These are phyloP conservation scores for Gossypium davidsonii DNA, from an alignment of 441 rosid genomes.

Conservation along the genomic window DNA sequence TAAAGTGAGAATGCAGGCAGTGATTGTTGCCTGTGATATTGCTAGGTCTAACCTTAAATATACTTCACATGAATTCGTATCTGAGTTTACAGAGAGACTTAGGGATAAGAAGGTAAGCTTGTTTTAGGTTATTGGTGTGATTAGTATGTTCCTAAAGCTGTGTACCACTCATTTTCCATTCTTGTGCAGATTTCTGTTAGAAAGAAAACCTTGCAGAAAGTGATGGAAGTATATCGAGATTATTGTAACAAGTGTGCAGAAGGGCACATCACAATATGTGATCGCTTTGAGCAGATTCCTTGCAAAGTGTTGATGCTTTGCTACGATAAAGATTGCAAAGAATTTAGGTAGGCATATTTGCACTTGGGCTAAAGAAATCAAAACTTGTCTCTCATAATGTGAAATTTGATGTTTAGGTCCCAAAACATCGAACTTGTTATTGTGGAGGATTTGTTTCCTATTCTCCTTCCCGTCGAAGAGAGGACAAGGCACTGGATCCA, in stretches of 20 bases:
- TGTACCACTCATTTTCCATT: constrained; percentile 13
- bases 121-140: constrained; percentile 5
- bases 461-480: constrained; percentile 56
- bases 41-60: constrained; percentile 49
- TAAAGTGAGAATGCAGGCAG: constrained; percentile 74
- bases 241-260: constrained; percentile 73
- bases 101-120: constrained; percentile 85
- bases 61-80: constrained; percentile 48
- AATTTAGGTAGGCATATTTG: constrained; percentile 51
- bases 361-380: constrained; percentile 11
- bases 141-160: neutral
- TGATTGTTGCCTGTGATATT: constrained; percentile 72
- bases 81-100: constrained; percentile 72
- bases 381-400: neutral
- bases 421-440: constrained; percentile 75
- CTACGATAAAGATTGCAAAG: constrained; percentile 74
- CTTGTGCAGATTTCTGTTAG: constrained; percentile 61
- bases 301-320: constrained; percentile 78
- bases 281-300: constrained; percentile 76
- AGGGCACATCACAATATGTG: constrained; percentile 48
- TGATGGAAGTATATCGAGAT: constrained; percentile 72
- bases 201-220: constrained; percentile 72
- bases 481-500: constrained; percentile 76
- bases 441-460: constrained; percentile 70
- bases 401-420: constrained; percentile 37